phyloP scores from a whole-genome alignment of 768 basidiomycete genomes.

The Boletus reticulatus region DNA sequence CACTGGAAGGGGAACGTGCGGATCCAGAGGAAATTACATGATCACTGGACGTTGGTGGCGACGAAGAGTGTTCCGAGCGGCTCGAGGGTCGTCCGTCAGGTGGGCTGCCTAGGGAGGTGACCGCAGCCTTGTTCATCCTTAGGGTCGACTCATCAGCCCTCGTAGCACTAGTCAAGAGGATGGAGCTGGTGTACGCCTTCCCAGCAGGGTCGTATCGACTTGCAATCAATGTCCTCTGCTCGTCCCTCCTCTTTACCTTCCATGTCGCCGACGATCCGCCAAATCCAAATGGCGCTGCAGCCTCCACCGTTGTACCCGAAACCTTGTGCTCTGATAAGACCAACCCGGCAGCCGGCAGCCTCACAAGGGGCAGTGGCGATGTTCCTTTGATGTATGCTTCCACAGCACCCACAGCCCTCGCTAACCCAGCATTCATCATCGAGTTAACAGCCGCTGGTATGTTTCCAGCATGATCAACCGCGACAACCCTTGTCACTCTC shows the following conservation, averaged over 20 bases:
- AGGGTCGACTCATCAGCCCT: conserved; percentile 38
- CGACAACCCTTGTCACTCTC: conserved; percentile 77
- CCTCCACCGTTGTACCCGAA: conserved; percentile 34
- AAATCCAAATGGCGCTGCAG: conserved; percentile 22
- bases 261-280: conserved; percentile 39
- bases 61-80: conserved; percentile 16
- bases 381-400: conserved; percentile 70
- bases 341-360: conserved; percentile 65
- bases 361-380: conserved; percentile 63
- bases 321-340: conserved; percentile 51
- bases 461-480: conserved; percentile 83
- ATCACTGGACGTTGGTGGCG: conserved; percentile 22
- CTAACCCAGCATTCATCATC: conserved; percentile 77
- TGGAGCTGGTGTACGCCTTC: conserved; percentile 48
- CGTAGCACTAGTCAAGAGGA: conserved; percentile 41
- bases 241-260: conserved; percentile 61
- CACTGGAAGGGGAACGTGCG: conserved; percentile 33
- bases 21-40: conserved; percentile 25
- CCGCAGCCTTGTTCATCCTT: conserved; percentile 38
- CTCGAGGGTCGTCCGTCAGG: conserved; percentile 14
- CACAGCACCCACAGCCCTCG: conserved; percentile 67
- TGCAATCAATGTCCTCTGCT: conserved; percentile 52
- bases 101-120: conserved; percentile 23
- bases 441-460: conserved; percentile 84
- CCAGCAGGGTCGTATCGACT: conserved; percentile 51